Conservation (phyloP, 345 rosid genomes). For the Viola odorata region DNA sequence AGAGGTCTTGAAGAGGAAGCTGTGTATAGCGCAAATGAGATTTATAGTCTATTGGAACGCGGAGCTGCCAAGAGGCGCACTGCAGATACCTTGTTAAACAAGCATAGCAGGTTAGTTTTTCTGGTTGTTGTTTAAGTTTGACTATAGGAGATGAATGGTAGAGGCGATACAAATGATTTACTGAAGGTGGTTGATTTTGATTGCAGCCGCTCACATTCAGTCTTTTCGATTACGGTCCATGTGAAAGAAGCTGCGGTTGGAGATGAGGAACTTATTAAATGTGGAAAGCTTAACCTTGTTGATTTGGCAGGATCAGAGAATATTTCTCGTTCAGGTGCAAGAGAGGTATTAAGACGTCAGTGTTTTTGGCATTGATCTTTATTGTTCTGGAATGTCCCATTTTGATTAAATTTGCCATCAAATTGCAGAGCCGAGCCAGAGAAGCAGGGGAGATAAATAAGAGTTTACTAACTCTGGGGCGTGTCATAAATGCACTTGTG, state of each 20-base stretch:
- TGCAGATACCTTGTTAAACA: slow-evolving; percentile 85
- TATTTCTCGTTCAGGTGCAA: slow-evolving; percentile 77
- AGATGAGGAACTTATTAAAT: slow-evolving; percentile 86
- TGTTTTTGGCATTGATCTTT: neutral
- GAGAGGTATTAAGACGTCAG: slow-evolving; percentile 42
- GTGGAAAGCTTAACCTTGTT: slow-evolving; percentile 97
- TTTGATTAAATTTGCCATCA: slow-evolving; percentile 8
- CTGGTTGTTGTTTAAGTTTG: neutral
- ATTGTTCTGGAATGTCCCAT: neutral
- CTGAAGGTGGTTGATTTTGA: slow-evolving; percentile 12
- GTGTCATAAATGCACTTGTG: slow-evolving; percentile 94
- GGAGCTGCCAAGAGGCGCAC: slow-evolving; percentile 80
- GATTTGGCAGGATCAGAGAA: slow-evolving; percentile 99
- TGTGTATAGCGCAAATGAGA: slow-evolving; percentile 88
- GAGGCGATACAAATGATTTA: neutral
- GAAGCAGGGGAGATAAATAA: slow-evolving; percentile 98
- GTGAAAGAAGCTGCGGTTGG: slow-evolving; percentile 76
- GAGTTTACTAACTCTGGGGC: slow-evolving; percentile 91
- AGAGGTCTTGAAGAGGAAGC: slow-evolving; percentile 93
- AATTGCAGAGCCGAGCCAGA: slow-evolving; percentile 78
- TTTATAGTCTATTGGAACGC: slow-evolving; percentile 71
- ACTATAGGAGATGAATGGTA: neutral
- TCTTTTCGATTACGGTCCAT: slow-evolving; percentile 74
- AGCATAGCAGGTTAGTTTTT: slow-evolving; percentile 62
- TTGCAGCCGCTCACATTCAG: slow-evolving; percentile 88